These are phyloP conservation scores for Cercospora brassicicola DNA, from an alignment of 2,329 filamentous ascomycete species.

Conservation along the genomic window DNA sequence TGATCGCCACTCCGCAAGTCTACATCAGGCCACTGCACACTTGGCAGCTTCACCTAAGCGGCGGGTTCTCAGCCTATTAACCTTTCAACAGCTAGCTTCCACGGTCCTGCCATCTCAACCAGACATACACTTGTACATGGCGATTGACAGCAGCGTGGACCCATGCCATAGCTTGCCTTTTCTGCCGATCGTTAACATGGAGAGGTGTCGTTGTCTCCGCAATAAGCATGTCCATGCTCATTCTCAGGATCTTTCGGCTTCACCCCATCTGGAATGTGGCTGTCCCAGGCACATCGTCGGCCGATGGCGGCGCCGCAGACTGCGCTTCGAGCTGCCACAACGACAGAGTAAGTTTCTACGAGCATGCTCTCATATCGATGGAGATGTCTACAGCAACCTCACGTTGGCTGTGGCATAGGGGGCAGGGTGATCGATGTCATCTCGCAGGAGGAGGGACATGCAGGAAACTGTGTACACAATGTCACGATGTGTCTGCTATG, in stretches of 20 bases:
- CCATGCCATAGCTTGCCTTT: not conserved
- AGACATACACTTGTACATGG: not conserved
- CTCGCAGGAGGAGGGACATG: not conserved
- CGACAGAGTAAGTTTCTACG: not conserved
- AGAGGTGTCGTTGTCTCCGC: not conserved
- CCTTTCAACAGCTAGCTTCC: not conserved
- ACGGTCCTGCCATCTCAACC: constrained; percentile 1
- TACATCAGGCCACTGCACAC: not conserved
- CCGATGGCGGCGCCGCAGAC: not conserved
- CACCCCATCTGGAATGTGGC: not conserved
- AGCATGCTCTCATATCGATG: not conserved
- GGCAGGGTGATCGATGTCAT: not conserved
- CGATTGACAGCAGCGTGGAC: not conserved
- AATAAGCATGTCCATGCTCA: not conserved
- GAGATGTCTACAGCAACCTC: not conserved
- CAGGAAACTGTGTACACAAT: not conserved
- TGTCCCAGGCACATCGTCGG: not conserved
- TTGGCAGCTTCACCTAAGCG: not conserved
- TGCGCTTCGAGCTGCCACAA: not conserved
- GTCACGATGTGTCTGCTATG: not conserved
- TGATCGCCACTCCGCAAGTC: not conserved
- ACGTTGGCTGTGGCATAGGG: not conserved
- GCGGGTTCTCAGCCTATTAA: not conserved
- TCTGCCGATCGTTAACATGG: not conserved
- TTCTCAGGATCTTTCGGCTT: not conserved